Evolutionary conservation across 2,329 filamentous ascomycete genomes (phyloP).

Genomic region (Diplodia sapinea): DNA sequence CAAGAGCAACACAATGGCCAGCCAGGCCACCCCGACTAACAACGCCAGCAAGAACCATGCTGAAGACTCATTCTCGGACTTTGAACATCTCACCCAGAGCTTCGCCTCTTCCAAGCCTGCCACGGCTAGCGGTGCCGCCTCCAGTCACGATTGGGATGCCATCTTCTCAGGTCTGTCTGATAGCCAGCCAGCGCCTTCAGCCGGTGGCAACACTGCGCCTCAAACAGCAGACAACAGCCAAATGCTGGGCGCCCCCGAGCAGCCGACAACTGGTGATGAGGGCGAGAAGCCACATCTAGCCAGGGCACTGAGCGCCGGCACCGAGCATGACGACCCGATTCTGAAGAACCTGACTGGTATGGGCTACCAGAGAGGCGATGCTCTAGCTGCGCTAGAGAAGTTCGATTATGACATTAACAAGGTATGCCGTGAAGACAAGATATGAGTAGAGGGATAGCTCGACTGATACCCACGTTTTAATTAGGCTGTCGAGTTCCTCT

Average conservation of each 20-base stretch:
- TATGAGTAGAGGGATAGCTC: not conserved
- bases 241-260: slow-evolving; percentile 35
- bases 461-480: not conserved
- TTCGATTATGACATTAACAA: slow-evolving; percentile 96
- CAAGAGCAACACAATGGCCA: slow-evolving; percentile 55
- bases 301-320: slow-evolving; percentile 72
- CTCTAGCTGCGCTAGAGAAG: slow-evolving; percentile 83
- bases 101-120: slow-evolving; percentile 47
- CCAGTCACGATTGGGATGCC: slow-evolving; percentile 86
- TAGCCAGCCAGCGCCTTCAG: slow-evolving; percentile 33
- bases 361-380: slow-evolving; percentile 79
- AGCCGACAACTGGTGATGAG: slow-evolving; percentile 4
- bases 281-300: slow-evolving; percentile 56
- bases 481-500: slow-evolving; percentile 16
- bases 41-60: slow-evolving; percentile 32
- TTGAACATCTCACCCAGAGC: slow-evolving; percentile 52
- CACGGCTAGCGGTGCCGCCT: slow-evolving; percentile 48
- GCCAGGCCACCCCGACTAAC: slow-evolving; percentile 49
- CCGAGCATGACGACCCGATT: slow-evolving; percentile 88
- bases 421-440: slow-evolving; percentile 60
- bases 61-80: slow-evolving; percentile 58
- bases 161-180: slow-evolving; percentile 82
- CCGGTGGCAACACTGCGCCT: slow-evolving; percentile 43
- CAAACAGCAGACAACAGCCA: slow-evolving; percentile 43
- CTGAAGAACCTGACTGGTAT: slow-evolving; percentile 87